Base-by-base conservation (phyloP, 352 stramenopile genomes). In the Phytophthora meadii region DNA sequence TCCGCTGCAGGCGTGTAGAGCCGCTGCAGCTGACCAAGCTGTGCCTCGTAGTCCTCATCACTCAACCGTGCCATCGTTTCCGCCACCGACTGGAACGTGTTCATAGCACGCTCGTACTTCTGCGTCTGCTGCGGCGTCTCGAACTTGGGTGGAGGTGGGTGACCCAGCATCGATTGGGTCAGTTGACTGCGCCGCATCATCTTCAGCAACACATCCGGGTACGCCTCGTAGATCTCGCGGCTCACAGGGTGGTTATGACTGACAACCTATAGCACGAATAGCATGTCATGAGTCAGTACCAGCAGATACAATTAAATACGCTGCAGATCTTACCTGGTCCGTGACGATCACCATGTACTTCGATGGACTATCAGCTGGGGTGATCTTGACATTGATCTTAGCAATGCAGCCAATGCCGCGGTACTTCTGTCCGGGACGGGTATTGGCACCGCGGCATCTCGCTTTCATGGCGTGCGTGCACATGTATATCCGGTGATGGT, bases 401-500 rank as follows among this genome's bases (percentile, higher is more conserved):
- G 86, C 84, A 56, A 91, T 92, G 59, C 86, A 94, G 48, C 86
- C 86, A 50, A 94, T 92, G 30, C 86, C 86, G 37, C 86, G 83
- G 59, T 94, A 94, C 58, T 93, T 92, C 28, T 94, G 86, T 1
- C 86, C 86, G 0, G 86, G 82, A 6, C 86, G 86, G 17, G 82
- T 92, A 32, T 84, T 90, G 7, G 86, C 84, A 28, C 86, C 86
- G 25, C 86, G 86, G 60, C 83, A 94, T 14, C 86, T 78, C 30
- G 86, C 86, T 61, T 94, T 94, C 86, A 94, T 94, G 40, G 86
- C 86, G 70, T 94, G 86, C 44, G 86, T 94, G 72, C 86, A 94
- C 86, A 94, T 94, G 68, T 94, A 94, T 87, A 94, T 94, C 77
- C 86, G 86, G 60, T 94, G 86, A 68, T 94, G 86, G 59, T 94